Conservation (phyloP, 2,329 filamentous ascomycete genomes). For the Bipolaris sorokiniana region DNA sequence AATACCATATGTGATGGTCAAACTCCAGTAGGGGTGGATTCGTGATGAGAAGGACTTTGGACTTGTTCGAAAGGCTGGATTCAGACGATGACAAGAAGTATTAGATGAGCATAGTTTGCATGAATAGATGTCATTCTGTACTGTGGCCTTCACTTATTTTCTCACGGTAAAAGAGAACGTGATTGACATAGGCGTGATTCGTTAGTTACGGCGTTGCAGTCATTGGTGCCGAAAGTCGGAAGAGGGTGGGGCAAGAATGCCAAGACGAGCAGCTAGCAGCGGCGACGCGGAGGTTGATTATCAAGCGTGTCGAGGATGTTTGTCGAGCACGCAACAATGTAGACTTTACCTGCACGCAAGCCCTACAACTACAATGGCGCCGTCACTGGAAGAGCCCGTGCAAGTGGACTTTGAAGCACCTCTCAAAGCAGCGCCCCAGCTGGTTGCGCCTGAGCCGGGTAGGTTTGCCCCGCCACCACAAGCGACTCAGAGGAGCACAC, state of each 20-base stretch:
- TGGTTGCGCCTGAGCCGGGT: conserved; percentile 90
- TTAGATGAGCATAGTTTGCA: conserved; percentile 32
- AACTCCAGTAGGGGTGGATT: conserved; percentile 57
- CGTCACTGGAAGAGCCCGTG: conserved; percentile 74
- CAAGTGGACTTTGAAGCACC: conserved; percentile 76
- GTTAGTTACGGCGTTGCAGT: not conserved
- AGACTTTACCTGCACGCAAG: conserved; percentile 18
- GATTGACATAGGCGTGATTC: not conserved
- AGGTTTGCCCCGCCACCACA: conserved; percentile 31
- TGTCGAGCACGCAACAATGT: conserved; percentile 29
- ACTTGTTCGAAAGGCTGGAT: not conserved
- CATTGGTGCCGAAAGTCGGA: conserved; percentile 30
- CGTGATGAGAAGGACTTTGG: not conserved
- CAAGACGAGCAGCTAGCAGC: conserved; percentile 30
- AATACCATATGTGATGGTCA: conserved; percentile 94
- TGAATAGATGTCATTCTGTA: conserved; percentile 24
- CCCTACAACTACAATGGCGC: conserved; percentile 66
- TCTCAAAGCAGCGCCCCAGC: conserved; percentile 76
- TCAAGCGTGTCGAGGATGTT: conserved; percentile 36
- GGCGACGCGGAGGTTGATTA: conserved; percentile 40
- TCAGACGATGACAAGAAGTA: conserved; percentile 1
- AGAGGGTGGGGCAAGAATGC: conserved; percentile 35
- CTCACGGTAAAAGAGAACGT: not conserved
- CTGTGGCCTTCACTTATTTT: too few species aligned
- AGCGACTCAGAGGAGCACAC: conserved; percentile 49